Evolutionary conservation across 2,329 filamentous ascomycete genomes (phyloP).

Genomic region (Talaromyces piceae): DNA sequence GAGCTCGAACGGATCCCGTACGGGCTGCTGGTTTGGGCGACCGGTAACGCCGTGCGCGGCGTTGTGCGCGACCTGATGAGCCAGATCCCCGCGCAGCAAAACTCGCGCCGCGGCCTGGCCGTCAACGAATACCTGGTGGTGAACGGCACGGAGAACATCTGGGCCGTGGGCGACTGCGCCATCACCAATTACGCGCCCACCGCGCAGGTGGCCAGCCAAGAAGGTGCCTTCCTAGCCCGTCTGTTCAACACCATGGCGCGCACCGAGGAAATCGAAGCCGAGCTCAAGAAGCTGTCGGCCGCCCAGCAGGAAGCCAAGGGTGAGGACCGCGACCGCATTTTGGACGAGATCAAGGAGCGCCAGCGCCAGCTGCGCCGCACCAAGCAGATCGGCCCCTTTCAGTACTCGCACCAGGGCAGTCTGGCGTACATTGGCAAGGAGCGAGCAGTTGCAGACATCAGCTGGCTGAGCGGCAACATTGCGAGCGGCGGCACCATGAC

Average conservation of each 20-base stretch:
- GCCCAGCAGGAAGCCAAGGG: conserved; percentile 61
- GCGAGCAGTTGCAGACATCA: conserved; percentile 93
- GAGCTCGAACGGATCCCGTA: conserved; percentile 76
- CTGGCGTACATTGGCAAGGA: conserved; percentile 97
- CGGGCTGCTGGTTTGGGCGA: conserved; percentile 95
- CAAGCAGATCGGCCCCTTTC: conserved; percentile 94
- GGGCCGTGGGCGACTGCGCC: conserved; percentile 95
- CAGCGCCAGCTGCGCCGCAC: conserved; percentile 82
- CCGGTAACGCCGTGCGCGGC: conserved; percentile 85
- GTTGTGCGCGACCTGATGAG: conserved; percentile 86
- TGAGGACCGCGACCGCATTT: conserved; percentile 49
- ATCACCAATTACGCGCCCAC: conserved; percentile 97
- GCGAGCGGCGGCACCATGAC: conserved; percentile 89
- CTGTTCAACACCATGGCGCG: conserved; percentile 99
- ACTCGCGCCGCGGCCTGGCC: conserved; percentile 86
- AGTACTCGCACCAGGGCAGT: conserved; percentile 96
- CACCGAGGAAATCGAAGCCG: conserved; percentile 71
- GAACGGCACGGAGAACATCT: conserved; percentile 93
- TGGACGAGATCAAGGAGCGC: conserved; percentile 73
- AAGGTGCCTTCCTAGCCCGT: conserved; percentile 87
- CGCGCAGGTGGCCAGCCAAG: conserved; percentile 91
- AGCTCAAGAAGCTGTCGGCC: conserved; percentile 62
- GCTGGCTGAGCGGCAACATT: conserved; percentile 95
- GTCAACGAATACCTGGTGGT: conserved; percentile 99
- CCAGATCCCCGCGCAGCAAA: conserved; percentile 88